These are phyloP conservation scores for Daldinia vernicosa DNA, from an alignment of 495 filamentous ascomycete genomes.

Conservation along the genomic window DNA sequence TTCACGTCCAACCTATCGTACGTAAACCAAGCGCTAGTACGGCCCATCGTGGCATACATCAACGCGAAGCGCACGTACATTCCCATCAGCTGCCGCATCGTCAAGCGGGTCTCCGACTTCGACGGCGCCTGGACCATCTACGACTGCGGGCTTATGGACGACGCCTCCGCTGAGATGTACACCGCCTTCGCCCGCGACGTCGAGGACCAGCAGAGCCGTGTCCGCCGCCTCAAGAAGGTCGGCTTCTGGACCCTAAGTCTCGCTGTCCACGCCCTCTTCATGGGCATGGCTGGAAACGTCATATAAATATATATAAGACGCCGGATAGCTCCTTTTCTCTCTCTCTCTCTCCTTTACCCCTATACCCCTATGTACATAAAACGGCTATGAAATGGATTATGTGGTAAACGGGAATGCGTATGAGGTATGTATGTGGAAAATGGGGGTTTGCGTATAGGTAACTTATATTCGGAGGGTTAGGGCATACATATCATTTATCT, in stretches of 20 bases:
- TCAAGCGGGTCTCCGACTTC: conserved; percentile 87
- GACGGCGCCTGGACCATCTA: conserved; percentile 96
- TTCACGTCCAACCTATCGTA: conserved; percentile 91
- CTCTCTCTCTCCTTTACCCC: background rate
- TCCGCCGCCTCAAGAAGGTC: conserved; percentile 91
- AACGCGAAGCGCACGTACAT: conserved; percentile 94
- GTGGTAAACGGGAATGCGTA: conserved; percentile 4
- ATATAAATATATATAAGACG: conserved; percentile 49
- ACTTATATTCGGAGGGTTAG: conserved; percentile 6
- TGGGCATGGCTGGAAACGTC: conserved; percentile 91
- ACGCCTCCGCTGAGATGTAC: conserved; percentile 93
- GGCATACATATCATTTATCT: conserved; percentile 14
- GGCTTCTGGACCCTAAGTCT: conserved; percentile 94
- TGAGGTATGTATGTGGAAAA: conserved; percentile 3
- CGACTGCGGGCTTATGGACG: conserved; percentile 94
- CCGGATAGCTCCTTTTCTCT: background rate
- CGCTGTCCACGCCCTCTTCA: conserved; percentile 90
- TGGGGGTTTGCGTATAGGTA: conserved; percentile 7
- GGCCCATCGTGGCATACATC: conserved; percentile 98
- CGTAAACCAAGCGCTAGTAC: conserved; percentile 92
- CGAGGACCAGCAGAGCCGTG: conserved; percentile 81
- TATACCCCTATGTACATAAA: conserved; percentile 19
- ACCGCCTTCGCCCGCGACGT: conserved; percentile 90
- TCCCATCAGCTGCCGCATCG: conserved; percentile 90
- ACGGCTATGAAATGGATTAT: conserved; percentile 3